Conservation (phyloP, 164 flowering plant species). For the Litsea cubeba region DNA sequence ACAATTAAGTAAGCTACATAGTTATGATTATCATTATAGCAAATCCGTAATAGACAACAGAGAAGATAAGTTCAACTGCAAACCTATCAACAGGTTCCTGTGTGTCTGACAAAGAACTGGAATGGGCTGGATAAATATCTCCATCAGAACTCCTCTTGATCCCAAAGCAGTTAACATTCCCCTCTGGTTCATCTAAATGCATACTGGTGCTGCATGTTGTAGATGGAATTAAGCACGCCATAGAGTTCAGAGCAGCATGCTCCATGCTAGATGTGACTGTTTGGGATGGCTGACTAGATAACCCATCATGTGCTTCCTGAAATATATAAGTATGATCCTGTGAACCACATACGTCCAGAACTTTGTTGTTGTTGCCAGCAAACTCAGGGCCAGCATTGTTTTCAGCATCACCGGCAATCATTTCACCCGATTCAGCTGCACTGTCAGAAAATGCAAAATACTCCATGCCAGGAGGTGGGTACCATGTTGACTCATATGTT, state of each 20-base stretch:
- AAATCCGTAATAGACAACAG: neutral
- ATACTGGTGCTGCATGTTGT: neutral
- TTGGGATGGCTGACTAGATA: constrained; percentile 16
- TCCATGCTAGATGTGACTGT: constrained; percentile 15
- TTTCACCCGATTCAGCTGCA: constrained; percentile 15
- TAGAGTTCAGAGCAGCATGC: constrained; percentile 9
- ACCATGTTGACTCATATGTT: constrained; percentile 76
- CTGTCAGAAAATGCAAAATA: constrained; percentile 19
- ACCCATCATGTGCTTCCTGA: constrained; percentile 13
- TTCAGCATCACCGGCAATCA: constrained; percentile 19
- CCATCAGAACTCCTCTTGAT: constrained; percentile 7
- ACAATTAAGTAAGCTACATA: constrained; percentile 3
- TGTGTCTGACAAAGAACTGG: constrained; percentile 11
- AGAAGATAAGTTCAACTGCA: constrained; percentile 2
- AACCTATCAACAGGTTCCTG: constrained; percentile 23
- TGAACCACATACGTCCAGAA: constrained; percentile 13
- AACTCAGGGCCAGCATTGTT: constrained; percentile 12
- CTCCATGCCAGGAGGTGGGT: constrained; percentile 69
- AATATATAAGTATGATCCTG: constrained; percentile 12
- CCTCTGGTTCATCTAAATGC: constrained; percentile 15
- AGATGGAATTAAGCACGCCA: neutral
- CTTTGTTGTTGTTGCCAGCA: constrained; percentile 7
- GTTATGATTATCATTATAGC: neutral
- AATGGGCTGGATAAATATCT: constrained; percentile 11
- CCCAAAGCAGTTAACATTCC: constrained; percentile 13